Conservation (phyloP, 2,329 filamentous ascomycete genomes). For the Fusarium sp. region DNA sequence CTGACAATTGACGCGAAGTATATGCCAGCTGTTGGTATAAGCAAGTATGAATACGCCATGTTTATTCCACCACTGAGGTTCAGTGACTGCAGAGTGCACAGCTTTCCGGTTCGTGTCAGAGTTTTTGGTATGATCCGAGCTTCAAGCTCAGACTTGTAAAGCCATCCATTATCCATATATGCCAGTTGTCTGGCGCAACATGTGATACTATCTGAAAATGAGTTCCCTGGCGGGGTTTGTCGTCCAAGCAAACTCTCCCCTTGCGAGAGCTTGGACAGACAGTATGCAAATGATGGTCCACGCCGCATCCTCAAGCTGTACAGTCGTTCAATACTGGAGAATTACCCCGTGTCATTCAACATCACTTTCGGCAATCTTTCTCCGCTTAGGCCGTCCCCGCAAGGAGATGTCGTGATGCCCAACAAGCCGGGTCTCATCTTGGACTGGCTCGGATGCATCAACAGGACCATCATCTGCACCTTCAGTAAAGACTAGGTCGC, state of each 20-base stretch:
- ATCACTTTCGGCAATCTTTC: slow-evolving; percentile 38
- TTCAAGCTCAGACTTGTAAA: neutral
- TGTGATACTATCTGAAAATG: slow-evolving; percentile 2
- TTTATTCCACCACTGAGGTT: slow-evolving; percentile 28
- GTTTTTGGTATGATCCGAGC: neutral
- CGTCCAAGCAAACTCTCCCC: slow-evolving; percentile 8
- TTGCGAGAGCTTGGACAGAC: slow-evolving; percentile 6
- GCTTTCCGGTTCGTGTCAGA: neutral
- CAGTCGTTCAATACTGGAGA: neutral
- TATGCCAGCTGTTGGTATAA: neutral
- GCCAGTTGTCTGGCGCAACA: neutral
- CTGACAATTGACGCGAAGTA: slow-evolving; percentile 6
- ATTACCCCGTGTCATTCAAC: slow-evolving; percentile 12
- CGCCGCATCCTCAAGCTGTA: neutral
- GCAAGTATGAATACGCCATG: neutral
- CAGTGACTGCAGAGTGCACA: neutral
- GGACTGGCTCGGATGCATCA: slow-evolving; percentile 27
- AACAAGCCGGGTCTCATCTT: slow-evolving; percentile 31
- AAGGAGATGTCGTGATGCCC: slow-evolving; percentile 37
- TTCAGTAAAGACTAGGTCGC: slow-evolving; percentile 77
- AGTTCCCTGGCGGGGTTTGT: slow-evolving; percentile 3
- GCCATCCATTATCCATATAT: slow-evolving; percentile 9
- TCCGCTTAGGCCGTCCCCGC: slow-evolving; percentile 44
- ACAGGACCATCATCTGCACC: slow-evolving; percentile 44
- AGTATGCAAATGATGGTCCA: neutral